Evolutionary conservation across 164 flowering plant genomes (phyloP).

Genomic region (Taxillus chinensis): DNA sequence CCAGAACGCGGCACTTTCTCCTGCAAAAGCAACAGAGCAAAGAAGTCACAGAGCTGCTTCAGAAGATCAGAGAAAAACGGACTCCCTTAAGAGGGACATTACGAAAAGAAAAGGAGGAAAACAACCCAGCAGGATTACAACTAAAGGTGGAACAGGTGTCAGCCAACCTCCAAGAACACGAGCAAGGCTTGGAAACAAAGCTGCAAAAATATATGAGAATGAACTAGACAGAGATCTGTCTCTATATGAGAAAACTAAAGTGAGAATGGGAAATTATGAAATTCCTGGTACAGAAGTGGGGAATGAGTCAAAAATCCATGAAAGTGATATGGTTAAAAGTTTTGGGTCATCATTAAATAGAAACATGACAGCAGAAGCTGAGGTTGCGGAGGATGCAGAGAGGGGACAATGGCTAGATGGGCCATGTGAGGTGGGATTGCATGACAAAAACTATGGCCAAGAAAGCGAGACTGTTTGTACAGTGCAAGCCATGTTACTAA

Average conservation of each 20-base stretch:
- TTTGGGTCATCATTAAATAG: constrained; percentile 9
- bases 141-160: constrained; percentile 22
- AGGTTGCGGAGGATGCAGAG: constrained; percentile 8
- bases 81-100: constrained; percentile 14
- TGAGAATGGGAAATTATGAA: constrained; percentile 4
- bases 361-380: constrained; percentile 6
- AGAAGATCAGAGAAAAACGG: constrained; percentile 7
- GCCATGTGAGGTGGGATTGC: constrained; percentile 10
- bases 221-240: constrained; percentile 40
- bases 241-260: constrained; percentile 17
- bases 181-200: constrained; percentile 24
- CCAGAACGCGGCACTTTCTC: constrained; percentile 9
- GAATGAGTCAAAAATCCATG: constrained; percentile 8
- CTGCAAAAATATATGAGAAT: constrained; percentile 40
- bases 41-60: constrained; percentile 9
- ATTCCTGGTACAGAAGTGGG: background rate
- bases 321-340: constrained; percentile 11
- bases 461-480: constrained; percentile 41
- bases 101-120: constrained; percentile 47
- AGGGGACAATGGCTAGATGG: constrained; percentile 3
- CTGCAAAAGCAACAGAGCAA: constrained; percentile 13
- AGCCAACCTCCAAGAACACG: constrained; percentile 36
- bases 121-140: constrained; percentile 19
- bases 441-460: constrained; percentile 3
- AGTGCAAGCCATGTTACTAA: constrained; percentile 62